A percentile compares a stretch with the other conserved stretches of the same genome.
These are phyloP conservation scores for Anastatica hierochuntica DNA, from an alignment of 345 rosid species.

Conservation along the genomic window DNA sequence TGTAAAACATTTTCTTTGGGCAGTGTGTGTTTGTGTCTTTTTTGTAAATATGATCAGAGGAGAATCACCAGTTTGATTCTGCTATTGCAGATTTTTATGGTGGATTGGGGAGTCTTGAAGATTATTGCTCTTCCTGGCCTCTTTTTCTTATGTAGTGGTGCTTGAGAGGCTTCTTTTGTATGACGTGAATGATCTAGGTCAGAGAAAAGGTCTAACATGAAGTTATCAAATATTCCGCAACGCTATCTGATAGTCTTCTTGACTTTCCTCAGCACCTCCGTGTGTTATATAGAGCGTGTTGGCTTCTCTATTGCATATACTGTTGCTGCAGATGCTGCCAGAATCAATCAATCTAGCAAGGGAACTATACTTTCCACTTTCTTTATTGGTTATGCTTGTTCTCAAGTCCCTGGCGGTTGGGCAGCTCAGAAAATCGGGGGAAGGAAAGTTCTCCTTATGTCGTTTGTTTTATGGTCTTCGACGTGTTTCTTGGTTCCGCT, in stretches of 20 bases:
- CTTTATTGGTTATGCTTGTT: constrained; percentile 86
- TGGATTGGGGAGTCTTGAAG: constrained; percentile 2
- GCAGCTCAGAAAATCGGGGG: constrained; percentile 93
- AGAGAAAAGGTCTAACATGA: constrained; percentile 35
- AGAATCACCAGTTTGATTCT: background rate
- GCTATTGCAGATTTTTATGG: constrained; percentile 10
- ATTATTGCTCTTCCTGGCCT: background rate
- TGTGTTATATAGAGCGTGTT: constrained; percentile 91
- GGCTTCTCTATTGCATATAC: constrained; percentile 97
- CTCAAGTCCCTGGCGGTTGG: constrained; percentile 98
- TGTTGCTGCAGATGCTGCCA: constrained; percentile 82
- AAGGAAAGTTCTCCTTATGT: constrained; percentile 73
- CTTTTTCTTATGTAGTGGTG: constrained; percentile 22
- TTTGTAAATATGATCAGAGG: background rate
- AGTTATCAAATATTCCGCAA: constrained; percentile 50
- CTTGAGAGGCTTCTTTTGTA: constrained; percentile 16
- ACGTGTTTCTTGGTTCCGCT: constrained; percentile 78
- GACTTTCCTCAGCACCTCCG: constrained; percentile 75
- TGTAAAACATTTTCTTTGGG: too few relatives aligned
- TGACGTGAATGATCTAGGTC: constrained; percentile 1
- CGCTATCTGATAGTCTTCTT: constrained; percentile 74
- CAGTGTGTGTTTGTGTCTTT: background rate
- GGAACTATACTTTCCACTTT: constrained; percentile 81
- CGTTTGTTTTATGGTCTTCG: constrained; percentile 84
- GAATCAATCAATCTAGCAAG: constrained; percentile 82